phyloP scores from a whole-genome alignment of 2,329 filamentous ascomycete genomes.

The Trichoderma sp. region DNA sequence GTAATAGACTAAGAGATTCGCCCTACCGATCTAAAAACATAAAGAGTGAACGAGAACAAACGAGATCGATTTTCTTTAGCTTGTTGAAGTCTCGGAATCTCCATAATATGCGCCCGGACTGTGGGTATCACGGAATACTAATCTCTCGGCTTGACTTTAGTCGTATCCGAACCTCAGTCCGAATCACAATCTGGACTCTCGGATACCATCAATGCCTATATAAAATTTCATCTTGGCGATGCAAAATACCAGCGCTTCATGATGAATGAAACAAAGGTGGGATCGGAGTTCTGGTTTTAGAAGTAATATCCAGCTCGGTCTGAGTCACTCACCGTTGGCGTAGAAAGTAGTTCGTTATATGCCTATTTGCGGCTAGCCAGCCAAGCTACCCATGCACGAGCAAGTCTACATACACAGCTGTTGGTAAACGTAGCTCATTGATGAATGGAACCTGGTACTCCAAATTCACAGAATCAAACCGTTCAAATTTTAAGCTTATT shows the following conservation, averaged over 20 bases:
- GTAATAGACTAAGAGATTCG: neutral
- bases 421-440: neutral
- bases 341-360: neutral
- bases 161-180: neutral
- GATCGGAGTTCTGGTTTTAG: too few relatives aligned
- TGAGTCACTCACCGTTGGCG: conserved; percentile 3
- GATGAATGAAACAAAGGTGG: neutral
- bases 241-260: neutral
- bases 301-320: neutral
- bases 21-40: neutral
- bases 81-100: neutral
- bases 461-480: neutral
- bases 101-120: neutral
- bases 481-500: neutral
- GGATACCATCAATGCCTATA: neutral
- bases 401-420: neutral
- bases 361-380: neutral
- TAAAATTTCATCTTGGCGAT: neutral
- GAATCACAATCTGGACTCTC: neutral
- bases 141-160: neutral
- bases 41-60: neutral
- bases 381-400: neutral
- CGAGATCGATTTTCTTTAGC: neutral
- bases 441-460: neutral
- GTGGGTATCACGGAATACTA: neutral